phyloP scores from a whole-genome alignment of 2,329 filamentous ascomycete genomes.

The Phialophora tarda region DNA sequence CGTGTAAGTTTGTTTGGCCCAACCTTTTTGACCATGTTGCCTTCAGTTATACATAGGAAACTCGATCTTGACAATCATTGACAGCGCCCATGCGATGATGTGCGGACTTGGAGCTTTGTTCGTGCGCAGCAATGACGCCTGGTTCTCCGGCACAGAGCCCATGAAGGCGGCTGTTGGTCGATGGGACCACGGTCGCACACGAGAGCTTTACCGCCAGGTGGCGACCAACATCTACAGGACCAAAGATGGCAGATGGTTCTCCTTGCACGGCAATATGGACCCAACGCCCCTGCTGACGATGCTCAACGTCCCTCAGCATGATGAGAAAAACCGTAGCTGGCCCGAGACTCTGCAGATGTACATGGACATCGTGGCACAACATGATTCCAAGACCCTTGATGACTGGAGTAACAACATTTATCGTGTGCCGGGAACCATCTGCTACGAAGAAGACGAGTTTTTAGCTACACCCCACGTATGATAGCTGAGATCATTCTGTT shows the following conservation, averaged over 20 bases:
- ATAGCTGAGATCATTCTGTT: too few relatives aligned
- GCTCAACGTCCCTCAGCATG: conserved; percentile 24
- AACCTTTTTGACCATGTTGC: too few relatives aligned
- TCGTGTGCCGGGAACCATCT: conserved; percentile 23
- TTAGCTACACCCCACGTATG: conserved; percentile 7
- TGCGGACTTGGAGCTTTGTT: conserved; percentile 21
- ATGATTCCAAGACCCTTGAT: conserved; percentile 22
- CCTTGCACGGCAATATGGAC: conserved; percentile 33
- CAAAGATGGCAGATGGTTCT: conserved; percentile 53
- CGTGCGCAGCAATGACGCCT: conserved; percentile 16
- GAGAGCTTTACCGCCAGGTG: conserved; percentile 20
- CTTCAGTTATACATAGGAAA: too few relatives aligned
- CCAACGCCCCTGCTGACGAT: conserved; percentile 20
- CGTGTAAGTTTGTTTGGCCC: not conserved
- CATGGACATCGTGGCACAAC: conserved; percentile 6
- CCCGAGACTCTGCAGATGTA: conserved; percentile 22
- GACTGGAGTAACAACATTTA: conserved; percentile 29
- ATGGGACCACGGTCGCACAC: conserved; percentile 27
- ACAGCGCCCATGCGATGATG: conserved; percentile 17
- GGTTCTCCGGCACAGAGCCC: conserved; percentile 18
- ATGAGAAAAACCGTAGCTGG: conserved; percentile 20
- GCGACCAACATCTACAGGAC: conserved; percentile 54
- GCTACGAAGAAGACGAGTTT: conserved; percentile 24
- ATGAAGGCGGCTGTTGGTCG: conserved; percentile 17
- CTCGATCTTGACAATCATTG: too few relatives aligned